Conservation (phyloP, 805 yeast genomes). For the Candida dajiaensis region DNA sequence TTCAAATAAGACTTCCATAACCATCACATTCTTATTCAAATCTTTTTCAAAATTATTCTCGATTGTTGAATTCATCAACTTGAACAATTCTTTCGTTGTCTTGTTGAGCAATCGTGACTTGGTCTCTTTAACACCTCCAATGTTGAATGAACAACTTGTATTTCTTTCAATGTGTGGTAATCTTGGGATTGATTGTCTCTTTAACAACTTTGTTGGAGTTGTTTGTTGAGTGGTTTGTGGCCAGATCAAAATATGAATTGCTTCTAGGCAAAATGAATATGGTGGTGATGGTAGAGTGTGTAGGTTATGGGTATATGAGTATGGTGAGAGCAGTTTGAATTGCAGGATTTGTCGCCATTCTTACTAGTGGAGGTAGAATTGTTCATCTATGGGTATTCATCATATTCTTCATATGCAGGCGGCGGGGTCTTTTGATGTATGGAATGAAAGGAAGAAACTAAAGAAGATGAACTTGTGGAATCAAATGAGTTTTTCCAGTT, state of each 20-base stretch:
- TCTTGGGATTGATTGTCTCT: conserved; percentile 22
- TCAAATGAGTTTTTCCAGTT: conserved; percentile 22
- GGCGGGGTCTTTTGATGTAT: conserved; percentile 27
- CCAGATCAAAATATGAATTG: neutral
- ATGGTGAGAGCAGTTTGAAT: neutral
- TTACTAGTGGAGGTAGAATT: neutral
- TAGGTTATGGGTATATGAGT: conserved; percentile 2
- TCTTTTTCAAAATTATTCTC: conserved; percentile 9
- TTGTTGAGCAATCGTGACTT: conserved; percentile 1
- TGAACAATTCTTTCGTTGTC: conserved; percentile 7
- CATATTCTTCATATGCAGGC: conserved; percentile 31
- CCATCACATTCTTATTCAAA: conserved; percentile 22
- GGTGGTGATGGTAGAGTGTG: conserved; percentile 6
- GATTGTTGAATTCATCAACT: conserved; percentile 13
- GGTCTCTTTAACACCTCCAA: conserved; percentile 5
- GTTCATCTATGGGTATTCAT: conserved; percentile 34
- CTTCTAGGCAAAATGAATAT: conserved; percentile 1
- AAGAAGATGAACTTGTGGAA: conserved; percentile 26
- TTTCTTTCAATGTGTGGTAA: conserved; percentile 24
- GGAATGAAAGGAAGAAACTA: conserved; percentile 14
- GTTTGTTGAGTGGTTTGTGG: neutral
- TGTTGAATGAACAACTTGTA: conserved; percentile 8
- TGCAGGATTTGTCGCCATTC: neutral
- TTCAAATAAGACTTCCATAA: conserved; percentile 22
- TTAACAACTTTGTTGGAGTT: neutral